Evolutionary conservation across 495 filamentous ascomycete genomes (phyloP).

Genomic region (Pyronema omphalodes): DNA sequence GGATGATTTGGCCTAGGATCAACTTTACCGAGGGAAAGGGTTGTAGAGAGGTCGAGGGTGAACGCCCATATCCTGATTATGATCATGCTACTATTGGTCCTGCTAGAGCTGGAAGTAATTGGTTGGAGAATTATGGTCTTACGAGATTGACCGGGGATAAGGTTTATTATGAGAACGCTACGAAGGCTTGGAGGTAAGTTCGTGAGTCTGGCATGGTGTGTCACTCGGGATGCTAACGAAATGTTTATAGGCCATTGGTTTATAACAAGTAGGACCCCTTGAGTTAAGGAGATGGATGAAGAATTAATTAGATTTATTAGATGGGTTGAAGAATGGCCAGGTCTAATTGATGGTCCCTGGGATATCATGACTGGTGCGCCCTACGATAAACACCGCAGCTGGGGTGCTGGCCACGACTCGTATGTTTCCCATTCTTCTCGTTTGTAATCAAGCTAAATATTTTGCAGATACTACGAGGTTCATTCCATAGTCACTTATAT

Average conservation of each 20-base stretch:
- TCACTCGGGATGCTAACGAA: slow-evolving; percentile 1
- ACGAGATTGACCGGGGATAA: slow-evolving; percentile 19
- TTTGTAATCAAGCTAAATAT: not conserved
- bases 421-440: slow-evolving; percentile 10
- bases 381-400: slow-evolving; percentile 18
- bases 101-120: slow-evolving; percentile 23
- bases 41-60: slow-evolving; percentile 14
- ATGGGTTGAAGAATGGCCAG: slow-evolving; percentile 23
- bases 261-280: slow-evolving; percentile 17
- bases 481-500: not conserved
- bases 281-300: not conserved
- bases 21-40: slow-evolving; percentile 18
- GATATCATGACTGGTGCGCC: slow-evolving; percentile 22
- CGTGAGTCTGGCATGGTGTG: not conserved
- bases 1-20: slow-evolving; percentile 24
- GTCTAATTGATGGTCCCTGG: slow-evolving; percentile 21
- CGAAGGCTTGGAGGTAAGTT: slow-evolving; percentile 21
- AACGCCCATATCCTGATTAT: slow-evolving; percentile 16
- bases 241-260: slow-evolving; percentile 14
- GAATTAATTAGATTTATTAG: slow-evolving; percentile 1
- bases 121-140: slow-evolving; percentile 20
- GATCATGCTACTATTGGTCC: slow-evolving; percentile 20
- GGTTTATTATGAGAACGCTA: slow-evolving; percentile 20
- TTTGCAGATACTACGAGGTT: slow-evolving; percentile 22
- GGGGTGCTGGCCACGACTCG: slow-evolving; percentile 24